Evolutionary conservation across 768 basidiomycete genomes (phyloP).

Genomic region (Strobilomyces echinocephalus): DNA sequence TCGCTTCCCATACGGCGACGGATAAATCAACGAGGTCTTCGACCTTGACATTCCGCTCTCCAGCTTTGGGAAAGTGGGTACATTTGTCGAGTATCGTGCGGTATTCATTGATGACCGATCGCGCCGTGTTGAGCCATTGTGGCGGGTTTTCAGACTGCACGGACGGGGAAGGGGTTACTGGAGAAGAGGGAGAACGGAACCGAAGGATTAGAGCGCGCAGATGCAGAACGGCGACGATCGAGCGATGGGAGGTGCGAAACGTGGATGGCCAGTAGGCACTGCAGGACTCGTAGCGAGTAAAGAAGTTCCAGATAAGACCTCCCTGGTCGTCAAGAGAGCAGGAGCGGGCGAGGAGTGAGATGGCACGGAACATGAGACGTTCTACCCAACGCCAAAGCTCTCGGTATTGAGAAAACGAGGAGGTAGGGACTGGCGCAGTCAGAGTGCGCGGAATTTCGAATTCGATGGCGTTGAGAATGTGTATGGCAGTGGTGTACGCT

Average conservation of each 20-base stretch:
- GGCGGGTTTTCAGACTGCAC: conserved; percentile 32
- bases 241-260: conserved; percentile 75
- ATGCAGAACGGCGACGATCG: conserved; percentile 63
- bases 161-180: conserved; percentile 10
- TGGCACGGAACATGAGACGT: conserved; percentile 73
- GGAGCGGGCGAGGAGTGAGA: conserved; percentile 55
- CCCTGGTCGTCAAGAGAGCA: conserved; percentile 33
- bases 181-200: conserved; percentile 27
- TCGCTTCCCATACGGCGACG: conserved; percentile 76
- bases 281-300: conserved; percentile 56
- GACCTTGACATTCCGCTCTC: conserved; percentile 70
- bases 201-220: conserved; percentile 65
- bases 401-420: conserved; percentile 62
- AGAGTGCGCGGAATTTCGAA: conserved; percentile 41
- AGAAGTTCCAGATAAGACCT: conserved; percentile 55
- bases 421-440: conserved; percentile 24
- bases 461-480: conserved; percentile 48
- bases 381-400: conserved; percentile 89
- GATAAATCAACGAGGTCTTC: conserved; percentile 81
- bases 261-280: conserved; percentile 70
- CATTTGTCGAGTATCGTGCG: conserved; percentile 60
- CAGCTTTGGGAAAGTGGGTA: conserved; percentile 78
- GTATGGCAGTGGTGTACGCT: conserved; percentile 50
- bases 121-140: conserved; percentile 61
- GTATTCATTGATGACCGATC: conserved; percentile 67